A percentile compares a stretch with the other conserved stretches of the same genome.
Evolutionary conservation across 345 rosid genomes (phyloP).

Genomic region (Reutealis trisperma): DNA sequence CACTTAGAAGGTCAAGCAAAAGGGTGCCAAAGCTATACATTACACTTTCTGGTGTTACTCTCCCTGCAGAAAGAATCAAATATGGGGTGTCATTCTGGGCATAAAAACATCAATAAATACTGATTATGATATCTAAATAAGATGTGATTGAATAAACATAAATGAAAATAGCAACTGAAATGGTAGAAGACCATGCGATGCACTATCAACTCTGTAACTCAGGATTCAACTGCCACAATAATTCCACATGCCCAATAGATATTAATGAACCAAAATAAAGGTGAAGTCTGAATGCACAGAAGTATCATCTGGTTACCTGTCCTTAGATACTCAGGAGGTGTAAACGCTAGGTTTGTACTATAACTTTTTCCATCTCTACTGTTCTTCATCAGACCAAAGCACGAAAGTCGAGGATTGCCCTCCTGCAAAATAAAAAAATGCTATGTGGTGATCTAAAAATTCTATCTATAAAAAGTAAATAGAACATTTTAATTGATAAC

Average conservation of each 20-base stretch:
- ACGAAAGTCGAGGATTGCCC: conserved; percentile 87
- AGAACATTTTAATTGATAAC: conserved; percentile 12
- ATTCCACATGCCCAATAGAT: background rate
- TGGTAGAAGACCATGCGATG: background rate
- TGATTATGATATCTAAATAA: background rate
- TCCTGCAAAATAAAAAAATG: conserved; percentile 43
- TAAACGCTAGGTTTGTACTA: conserved; percentile 84
- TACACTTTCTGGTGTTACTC: conserved; percentile 87
- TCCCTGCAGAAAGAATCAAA: conserved; percentile 49
- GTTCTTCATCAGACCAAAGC: conserved; percentile 97
- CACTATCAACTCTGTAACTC: background rate
- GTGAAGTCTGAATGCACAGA: background rate
- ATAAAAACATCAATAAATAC: background rate
- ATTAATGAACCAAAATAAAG: background rate
- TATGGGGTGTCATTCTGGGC: background rate
- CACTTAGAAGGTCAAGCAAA: conserved; percentile 88
- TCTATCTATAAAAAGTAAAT: background rate
- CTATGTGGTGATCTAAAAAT: background rate
- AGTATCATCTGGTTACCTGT: conserved; percentile 45
- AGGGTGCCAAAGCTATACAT: conserved; percentile 91
- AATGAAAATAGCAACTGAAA: conserved; percentile 8
- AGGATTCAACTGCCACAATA: background rate
- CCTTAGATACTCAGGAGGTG: conserved; percentile 90
- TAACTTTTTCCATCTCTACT: conserved; percentile 93
- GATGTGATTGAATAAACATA: background rate